Conservation (phyloP, 305 asterid genomes). For the Solanum hybrid region DNA sequence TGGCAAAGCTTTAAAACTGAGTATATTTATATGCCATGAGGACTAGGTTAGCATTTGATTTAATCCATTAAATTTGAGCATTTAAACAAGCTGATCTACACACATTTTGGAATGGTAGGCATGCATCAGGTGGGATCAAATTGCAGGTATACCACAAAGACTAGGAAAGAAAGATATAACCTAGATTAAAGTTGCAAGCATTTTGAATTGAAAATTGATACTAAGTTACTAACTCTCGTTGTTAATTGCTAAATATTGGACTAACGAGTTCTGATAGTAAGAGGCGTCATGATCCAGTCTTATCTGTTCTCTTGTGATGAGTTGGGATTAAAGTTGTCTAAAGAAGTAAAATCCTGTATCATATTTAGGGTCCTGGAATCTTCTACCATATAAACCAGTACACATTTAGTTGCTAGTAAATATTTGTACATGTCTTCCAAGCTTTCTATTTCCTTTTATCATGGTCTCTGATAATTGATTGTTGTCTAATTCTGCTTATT, state of each 20-base stretch:
- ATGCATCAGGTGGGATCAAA: neutral
- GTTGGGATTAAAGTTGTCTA: neutral
- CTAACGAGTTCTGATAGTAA: neutral
- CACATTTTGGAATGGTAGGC: neutral
- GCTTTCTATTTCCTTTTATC: neutral
- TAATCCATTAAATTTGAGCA: neutral
- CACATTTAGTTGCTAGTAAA: neutral
- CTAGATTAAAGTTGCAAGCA: neutral
- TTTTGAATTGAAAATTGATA: neutral
- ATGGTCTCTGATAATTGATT: neutral
- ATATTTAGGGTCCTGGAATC: neutral
- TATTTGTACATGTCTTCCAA: neutral
- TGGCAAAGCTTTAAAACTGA: neutral
- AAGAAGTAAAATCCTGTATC: neutral
- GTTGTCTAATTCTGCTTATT: neutral
- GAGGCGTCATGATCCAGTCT: neutral
- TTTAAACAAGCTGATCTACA: neutral
- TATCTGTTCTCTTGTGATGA: neutral
- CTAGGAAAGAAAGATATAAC: neutral
- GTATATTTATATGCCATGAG: neutral
- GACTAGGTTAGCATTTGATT: neutral
- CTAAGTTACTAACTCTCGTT: neutral
- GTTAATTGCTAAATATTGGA: neutral
- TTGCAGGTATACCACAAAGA: neutral
- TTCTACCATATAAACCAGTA: neutral